These are phyloP conservation scores for Cornus suecica DNA, from an alignment of 148 eudicot genomes.

Conservation along the genomic window DNA sequence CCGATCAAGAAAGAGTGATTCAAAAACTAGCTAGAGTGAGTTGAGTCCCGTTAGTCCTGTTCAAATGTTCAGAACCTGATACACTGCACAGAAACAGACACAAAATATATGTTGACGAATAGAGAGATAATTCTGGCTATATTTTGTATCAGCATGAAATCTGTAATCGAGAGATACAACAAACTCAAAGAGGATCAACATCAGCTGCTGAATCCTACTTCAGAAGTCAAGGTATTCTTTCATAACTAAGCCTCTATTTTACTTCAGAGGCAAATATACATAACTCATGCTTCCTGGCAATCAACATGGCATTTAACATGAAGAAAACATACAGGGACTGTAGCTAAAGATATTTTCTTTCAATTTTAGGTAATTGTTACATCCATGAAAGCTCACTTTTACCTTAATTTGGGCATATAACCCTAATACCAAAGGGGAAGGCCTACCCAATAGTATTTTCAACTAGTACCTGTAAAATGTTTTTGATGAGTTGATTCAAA, in stretches of 20 bases:
- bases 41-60: too few species aligned
- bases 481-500: too few species aligned
- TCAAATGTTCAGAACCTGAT: too few species aligned
- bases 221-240: conserved; percentile 43
- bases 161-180: conserved; percentile 51
- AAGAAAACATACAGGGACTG: neutral
- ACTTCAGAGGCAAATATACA: neutral
- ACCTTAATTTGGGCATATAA: too few species aligned
- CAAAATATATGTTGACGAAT: neutral
- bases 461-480: too few species aligned
- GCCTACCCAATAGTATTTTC: too few species aligned
- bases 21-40: too few species aligned
- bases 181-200: conserved; percentile 46
- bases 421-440: too few species aligned
- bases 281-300: neutral
- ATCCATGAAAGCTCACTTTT: too few species aligned
- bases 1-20: too few species aligned
- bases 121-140: neutral
- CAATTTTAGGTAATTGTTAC: neutral
- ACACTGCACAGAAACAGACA: neutral
- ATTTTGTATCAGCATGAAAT: conserved; percentile 46
- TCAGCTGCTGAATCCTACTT: conserved; percentile 38
- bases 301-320: neutral
- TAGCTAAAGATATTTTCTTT: neutral
- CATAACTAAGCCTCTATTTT: neutral